phyloP scores from a whole-genome alignment of 495 filamentous ascomycete species.

The Xylaria telfairii region DNA sequence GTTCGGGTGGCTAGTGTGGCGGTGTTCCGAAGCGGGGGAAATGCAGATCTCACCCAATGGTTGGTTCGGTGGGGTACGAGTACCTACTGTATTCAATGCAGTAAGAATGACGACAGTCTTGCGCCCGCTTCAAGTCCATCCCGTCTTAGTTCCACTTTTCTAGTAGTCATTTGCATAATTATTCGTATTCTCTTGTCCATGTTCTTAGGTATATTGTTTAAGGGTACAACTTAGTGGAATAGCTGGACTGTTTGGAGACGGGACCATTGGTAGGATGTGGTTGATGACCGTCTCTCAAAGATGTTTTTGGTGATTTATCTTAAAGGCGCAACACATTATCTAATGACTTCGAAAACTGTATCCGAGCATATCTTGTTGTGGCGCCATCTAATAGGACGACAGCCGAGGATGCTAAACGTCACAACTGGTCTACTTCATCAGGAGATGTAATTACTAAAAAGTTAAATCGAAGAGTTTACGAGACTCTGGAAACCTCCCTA shows the following conservation, averaged over 20 bases:
- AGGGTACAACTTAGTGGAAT: conserved; percentile 21
- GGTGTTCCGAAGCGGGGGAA: conserved; percentile 1
- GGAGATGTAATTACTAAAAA: background rate
- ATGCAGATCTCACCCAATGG: no score
- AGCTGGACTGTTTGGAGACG: conserved; percentile 37
- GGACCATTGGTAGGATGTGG: conserved; percentile 32
- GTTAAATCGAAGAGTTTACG: conserved; percentile 17
- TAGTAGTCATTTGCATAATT: no score
- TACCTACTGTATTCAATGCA: background rate
- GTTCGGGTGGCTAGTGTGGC: conserved; percentile 32
- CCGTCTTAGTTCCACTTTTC: background rate
- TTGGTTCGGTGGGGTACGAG: conserved; percentile 15
- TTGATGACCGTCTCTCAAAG: conserved; percentile 29
- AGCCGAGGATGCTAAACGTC: conserved; percentile 59
- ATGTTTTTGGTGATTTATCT: conserved; percentile 39
- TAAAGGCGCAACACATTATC: conserved; percentile 39
- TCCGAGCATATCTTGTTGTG: conserved; percentile 58
- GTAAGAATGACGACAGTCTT: conserved; percentile 7
- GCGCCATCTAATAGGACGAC: conserved; percentile 59
- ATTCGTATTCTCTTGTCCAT: no score
- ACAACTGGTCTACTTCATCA: conserved; percentile 37
- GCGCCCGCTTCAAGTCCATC: no score
- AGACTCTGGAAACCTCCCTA: conserved; percentile 27
- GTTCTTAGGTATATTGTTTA: no score
- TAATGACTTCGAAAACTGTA: conserved; percentile 57